Base-by-base conservation (phyloP, 2,329 filamentous ascomycete species). In the Arthrobotrys megalospora region DNA sequence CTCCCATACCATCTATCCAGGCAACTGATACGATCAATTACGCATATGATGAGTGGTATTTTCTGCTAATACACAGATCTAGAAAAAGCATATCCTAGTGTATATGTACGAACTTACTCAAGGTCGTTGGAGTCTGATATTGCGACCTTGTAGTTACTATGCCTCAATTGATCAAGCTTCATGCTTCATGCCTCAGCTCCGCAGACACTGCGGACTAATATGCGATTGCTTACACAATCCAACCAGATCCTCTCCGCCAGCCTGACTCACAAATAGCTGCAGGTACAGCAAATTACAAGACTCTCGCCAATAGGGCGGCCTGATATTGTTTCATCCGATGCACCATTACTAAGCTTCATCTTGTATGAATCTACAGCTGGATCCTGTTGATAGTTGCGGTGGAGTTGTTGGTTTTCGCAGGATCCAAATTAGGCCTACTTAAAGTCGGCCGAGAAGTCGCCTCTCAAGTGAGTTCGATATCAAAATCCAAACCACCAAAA, bases 361-460 rank as follows among this genome's bases (percentile, higher is more conserved):
- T 28, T 21, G 21, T 47, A 6, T 60, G 24, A 28, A 43, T 48
- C 6, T 50, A 12, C 53, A 36, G 11, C 38, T 52, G 16, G 69
- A 73, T 73, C 69, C 69, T 73, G 69, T 48, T 38, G 7, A 36
- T 7, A 4, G 11, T 45, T 16, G n/a, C 41, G 21, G 8, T 48
- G 16, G 6, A 7, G 21, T 28, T 38, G 50, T 48, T 65, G 48
- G 45, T 45, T 64, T 64, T 58, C 34, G 52, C 69, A 73, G 69
- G 69, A 73, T 73, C 69, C 48, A 73, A 43, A 65, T 38, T 24
- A 8, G 38, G 62, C 14, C 69, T 73, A 73, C 41, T 72, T 73
- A 73, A 73, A 66, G 55, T 58, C 60, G 68, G 69, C 69, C 60
- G 60, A 66, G 48, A 73, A 43, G 50, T 48, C 28, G 41, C 21